Conservation (phyloP, 257 asterid species). For the Orobanche coerulescens region DNA sequence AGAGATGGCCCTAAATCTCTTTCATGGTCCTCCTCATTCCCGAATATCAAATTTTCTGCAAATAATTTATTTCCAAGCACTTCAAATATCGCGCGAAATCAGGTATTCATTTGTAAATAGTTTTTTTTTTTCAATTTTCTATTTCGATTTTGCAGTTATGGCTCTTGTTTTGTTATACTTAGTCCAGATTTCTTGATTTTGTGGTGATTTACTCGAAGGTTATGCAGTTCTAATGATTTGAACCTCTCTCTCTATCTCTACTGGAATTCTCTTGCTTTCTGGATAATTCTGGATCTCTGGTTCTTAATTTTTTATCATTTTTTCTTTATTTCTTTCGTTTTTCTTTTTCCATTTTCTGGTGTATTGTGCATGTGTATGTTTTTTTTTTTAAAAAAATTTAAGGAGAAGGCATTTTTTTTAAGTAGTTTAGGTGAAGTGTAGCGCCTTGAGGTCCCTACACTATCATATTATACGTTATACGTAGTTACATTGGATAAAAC, state of each 20-base stretch:
- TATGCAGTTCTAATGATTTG: not conserved
- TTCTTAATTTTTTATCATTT: not conserved
- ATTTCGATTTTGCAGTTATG: not conserved
- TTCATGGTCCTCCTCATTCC: slow-evolving; percentile 74
- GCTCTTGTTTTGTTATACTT: not conserved
- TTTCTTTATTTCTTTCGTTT: no score
- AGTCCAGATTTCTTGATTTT: not conserved
- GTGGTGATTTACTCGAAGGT: not conserved
- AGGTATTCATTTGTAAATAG: slow-evolving; percentile 30
- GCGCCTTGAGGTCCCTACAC: not conserved
- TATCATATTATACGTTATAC: not conserved
- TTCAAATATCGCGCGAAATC: slow-evolving; percentile 26
- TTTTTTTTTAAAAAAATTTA: no score
- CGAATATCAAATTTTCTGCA: slow-evolving; percentile 35
- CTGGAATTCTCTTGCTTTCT: not conserved
- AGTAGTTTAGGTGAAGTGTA: not conserved
- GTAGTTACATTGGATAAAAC: not conserved
- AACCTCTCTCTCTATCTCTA: not conserved
- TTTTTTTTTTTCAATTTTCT: not conserved
- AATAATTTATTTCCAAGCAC: slow-evolving; percentile 12
- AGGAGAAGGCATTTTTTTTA: not conserved
- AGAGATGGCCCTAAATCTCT: slow-evolving; percentile 30
- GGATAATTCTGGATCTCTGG: not conserved
- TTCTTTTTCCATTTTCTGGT: no score
- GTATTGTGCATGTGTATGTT: no score